Evolutionary conservation across 1,139 yeast genomes (phyloP), one percentile per base, ranked within the genome.

Genomic region (Yamadazyma epiphylla): DNA sequence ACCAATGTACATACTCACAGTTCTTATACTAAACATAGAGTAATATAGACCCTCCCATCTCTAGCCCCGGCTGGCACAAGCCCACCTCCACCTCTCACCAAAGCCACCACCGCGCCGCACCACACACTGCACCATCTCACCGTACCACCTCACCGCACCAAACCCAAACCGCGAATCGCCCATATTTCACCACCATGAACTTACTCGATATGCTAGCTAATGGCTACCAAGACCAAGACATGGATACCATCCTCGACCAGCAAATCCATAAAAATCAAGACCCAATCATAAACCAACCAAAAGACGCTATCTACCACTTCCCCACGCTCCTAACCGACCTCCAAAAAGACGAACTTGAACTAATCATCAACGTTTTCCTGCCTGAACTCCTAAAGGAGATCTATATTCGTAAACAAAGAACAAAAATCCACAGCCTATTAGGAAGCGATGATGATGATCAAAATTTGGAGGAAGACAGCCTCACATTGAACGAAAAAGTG

Each of bases 321-420:
- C 86, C 88, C 2, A 67, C 80, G 0, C 60, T 67, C 2, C 60
- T 77, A 28, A 70, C 85, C 0, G 49, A 62, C 3, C 54, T 79
- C 9, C 91, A 82, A 46, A 58, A 54, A 28, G 82, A 78, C 37
- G 49, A 80, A 28, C 53, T 64, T 11, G 84, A 78, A 38, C 57
- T 77, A 25, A 51, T 77, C 27, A 43, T 80, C 2, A 67, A 70
- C 19, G 53, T 80, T 15, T 81, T 80, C 43, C 60, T 63, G 13
- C 55, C 63, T 1, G 67, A 72, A 7, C 50, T 77, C n/a, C 41
- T 55, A 9, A 47, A 54, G n/a, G 60, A 60, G 24, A 39, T 55
- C 2, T 38, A 46, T 9, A 34, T 45, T 5, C 49, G 50, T 24
- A 44, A 45, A 19, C 57, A 48, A 40, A 45, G 60, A 27, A 51